Percentiles rank a stretch among this genome's conserved stretches.
phyloP scores from a whole-genome alignment of 176 grass and related monocot genomes.

The Oryza australiensis region DNA sequence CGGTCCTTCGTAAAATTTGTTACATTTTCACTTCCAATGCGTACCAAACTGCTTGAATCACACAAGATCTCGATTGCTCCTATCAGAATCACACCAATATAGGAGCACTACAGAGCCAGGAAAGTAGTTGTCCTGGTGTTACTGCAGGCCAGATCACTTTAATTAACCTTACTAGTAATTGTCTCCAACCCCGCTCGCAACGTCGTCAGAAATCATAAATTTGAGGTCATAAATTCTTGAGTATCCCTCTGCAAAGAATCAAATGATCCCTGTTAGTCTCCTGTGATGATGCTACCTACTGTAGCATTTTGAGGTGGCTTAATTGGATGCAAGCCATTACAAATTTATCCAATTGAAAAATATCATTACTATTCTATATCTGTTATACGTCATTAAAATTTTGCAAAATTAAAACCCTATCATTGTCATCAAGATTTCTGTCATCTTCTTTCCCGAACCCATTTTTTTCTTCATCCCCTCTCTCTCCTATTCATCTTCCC shows the following conservation, averaged over 20 bases:
- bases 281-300: neutral
- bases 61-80: neutral
- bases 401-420: too few species aligned
- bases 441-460: too few species aligned
- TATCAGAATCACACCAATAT: neutral
- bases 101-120: too few species aligned
- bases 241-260: neutral
- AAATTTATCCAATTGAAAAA: too few species aligned
- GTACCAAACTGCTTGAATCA: neutral
- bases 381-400: too few species aligned
- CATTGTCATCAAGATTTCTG: too few species aligned
- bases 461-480: too few species aligned
- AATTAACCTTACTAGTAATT: constrained; percentile 9
- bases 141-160: neutral
- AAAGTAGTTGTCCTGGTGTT: neutral
- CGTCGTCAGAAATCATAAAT: neutral
- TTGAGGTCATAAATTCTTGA: neutral
- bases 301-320: too few species aligned
- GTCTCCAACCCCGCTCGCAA: neutral
- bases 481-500: too few species aligned
- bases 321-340: too few species aligned
- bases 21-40: neutral
- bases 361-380: too few species aligned
- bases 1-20: neutral
- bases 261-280: too few species aligned